Evolutionary conservation across 75 land plant genomes (phyloP), one percentile per base, ranked within the genome.

Genomic region (Cunninghamia lanceolata): DNA sequence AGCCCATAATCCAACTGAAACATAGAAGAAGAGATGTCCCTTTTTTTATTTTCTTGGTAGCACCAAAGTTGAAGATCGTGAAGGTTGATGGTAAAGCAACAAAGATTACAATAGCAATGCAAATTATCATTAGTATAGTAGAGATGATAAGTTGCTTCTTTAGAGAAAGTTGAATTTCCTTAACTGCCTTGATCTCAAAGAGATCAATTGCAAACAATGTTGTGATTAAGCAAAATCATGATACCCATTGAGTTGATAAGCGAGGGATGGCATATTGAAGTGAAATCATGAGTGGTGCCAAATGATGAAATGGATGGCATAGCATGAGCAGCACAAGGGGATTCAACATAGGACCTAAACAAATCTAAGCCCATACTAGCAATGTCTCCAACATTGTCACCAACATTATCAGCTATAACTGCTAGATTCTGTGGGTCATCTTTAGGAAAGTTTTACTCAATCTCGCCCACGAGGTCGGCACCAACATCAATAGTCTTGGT

Each of bases 401-500:
- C 93, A n/a, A 92, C 93, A 89, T 92, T 92, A 87, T 92, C 93
- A 30, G 93, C 93, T 87, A 92, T 92, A 79, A 92, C 94, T 73
- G 96, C 96, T 25, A 93, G 96, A 87, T 94, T 94, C 86, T 93
- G 84, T 50, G 95, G 95, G 83, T 93, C 95, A 86, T 94, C 94
- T 88, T 92, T 94, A 52, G 93, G 93, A 75, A 92, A 92, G 88
- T 91, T 92, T 56, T 88, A 88, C 79, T 94, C 95, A 74, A 94
- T 89, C 87, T 94, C 93, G 9, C 96, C 96, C 1, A 94, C 95
- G 70, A 94, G 92, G 86, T 94, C 95, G 79, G 95, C 95, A 87
- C 95, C 95, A n/a, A n/a, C n/a, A n/a, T n/a, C n/a, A n/a, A n/a
- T n/a, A n/a, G n/a, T n/a, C n/a, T n/a, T n/a, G n/a, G n/a, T n/a